Evolutionary conservation across 2,329 filamentous ascomycete genomes (phyloP).

Genomic region (Escovopsis weberi): DNA sequence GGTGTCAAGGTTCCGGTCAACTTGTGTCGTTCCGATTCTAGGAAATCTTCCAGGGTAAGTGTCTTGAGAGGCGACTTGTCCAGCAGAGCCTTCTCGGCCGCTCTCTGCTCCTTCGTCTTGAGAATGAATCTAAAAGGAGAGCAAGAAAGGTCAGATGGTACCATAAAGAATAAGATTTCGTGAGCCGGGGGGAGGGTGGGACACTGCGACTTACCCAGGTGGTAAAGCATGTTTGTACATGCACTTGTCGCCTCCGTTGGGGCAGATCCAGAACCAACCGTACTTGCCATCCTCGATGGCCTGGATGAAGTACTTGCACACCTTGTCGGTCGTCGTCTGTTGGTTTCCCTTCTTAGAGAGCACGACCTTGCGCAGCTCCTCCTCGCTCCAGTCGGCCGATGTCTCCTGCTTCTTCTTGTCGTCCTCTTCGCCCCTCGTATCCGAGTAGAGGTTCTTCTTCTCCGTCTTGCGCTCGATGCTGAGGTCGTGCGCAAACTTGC

Average conservation of each 20-base stretch:
- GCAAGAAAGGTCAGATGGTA: constrained; percentile 37
- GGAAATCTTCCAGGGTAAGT: constrained; percentile 89
- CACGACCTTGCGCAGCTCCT: constrained; percentile 82
- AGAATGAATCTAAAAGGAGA: constrained; percentile 66
- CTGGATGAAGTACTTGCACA: constrained; percentile 97
- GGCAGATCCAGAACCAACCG: constrained; percentile 98
- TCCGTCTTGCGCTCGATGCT: constrained; percentile 80
- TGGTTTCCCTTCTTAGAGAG: constrained; percentile 96
- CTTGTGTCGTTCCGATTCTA: constrained; percentile 93
- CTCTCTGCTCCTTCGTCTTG: constrained; percentile 94
- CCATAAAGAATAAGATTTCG: neutral
- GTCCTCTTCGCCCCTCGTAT: constrained; percentile 56
- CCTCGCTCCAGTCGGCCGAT: constrained; percentile 95
- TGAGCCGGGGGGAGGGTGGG: neutral
- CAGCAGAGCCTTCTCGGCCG: constrained; percentile 86
- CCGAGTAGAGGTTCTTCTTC: constrained; percentile 84
- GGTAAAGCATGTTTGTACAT: constrained; percentile 96
- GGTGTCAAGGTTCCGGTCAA: constrained; percentile 83
- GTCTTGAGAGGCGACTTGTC: constrained; percentile 94
- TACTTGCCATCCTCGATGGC: constrained; percentile 98
- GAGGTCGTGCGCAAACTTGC: constrained; percentile 93
- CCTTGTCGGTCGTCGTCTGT: constrained; percentile 88
- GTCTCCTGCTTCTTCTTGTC: constrained; percentile 78
- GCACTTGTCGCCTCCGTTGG: constrained; percentile 93
- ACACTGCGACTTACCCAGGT: constrained; percentile 55